Percentiles rank a stretch among this genome's conserved stretches.
Conservation (phyloP, 371 early-diverging fungal species). For the Umbelopsis sp. region DNA sequence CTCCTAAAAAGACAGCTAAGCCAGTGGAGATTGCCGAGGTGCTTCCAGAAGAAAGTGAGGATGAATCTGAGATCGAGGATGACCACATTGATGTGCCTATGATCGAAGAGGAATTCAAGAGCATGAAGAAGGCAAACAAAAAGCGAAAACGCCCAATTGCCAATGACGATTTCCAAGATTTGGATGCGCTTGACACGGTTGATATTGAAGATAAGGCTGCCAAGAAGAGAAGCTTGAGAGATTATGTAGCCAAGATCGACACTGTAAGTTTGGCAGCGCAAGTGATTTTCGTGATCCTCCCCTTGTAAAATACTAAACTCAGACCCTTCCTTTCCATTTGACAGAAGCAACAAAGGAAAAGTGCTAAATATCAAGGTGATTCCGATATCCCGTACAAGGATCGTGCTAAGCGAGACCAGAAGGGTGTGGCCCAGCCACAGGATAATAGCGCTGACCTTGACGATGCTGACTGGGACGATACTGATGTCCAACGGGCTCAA, state of each 20-base stretch:
- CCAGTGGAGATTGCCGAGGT: constrained; percentile 28
- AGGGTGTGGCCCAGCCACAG: constrained; percentile 60
- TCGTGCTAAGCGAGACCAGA: constrained; percentile 52
- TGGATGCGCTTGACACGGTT: constrained; percentile 70
- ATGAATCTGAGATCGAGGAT: constrained; percentile 38
- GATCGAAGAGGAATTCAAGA: constrained; percentile 56
- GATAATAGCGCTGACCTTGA: constrained; percentile 68
- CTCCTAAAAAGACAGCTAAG: constrained; percentile 22
- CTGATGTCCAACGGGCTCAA: constrained; percentile 52
- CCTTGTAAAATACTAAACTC: too few species aligned
- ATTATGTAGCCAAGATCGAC: constrained; percentile 74
- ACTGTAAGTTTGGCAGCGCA: constrained; percentile 47
- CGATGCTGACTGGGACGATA: constrained; percentile 60
- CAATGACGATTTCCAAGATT: constrained; percentile 81
- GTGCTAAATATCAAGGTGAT: constrained; percentile 69
- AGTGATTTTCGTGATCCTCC: not conserved
- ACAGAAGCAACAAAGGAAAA: constrained; percentile 45
- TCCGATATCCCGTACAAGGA: constrained; percentile 78
- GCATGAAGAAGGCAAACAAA: constrained; percentile 43
- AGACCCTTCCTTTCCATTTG: not conserved
- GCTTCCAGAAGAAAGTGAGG: constrained; percentile 23
- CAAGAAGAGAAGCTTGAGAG: constrained; percentile 70
- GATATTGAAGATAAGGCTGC: constrained; percentile 82
- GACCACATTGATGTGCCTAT: constrained; percentile 43
- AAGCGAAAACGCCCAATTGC: constrained; percentile 49